A percentile compares a stretch with the other conserved stretches of the same genome.
Conservation (phyloP, 1,139 yeast species). For the Yamadazyma dushanensis region DNA sequence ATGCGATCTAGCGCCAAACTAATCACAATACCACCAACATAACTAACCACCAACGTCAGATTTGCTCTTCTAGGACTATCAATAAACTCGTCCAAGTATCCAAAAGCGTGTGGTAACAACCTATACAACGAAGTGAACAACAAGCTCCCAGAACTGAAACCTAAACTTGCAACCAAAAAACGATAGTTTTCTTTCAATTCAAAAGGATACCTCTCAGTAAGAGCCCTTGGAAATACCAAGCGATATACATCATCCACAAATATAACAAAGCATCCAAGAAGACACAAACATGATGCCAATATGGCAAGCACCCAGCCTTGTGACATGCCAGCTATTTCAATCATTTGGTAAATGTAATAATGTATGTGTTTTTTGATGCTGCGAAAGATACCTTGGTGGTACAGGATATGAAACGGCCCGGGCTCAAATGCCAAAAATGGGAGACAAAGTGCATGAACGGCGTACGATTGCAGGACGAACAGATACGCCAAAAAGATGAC, state of each 20-base stretch:
- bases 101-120: constrained; percentile 68
- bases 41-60: constrained; percentile 48
- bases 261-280: constrained; percentile 58
- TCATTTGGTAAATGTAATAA: background rate
- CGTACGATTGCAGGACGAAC: no score
- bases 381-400: constrained; percentile 6
- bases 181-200: constrained; percentile 57
- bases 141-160: constrained; percentile 77
- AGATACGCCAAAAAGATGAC: no score
- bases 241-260: constrained; percentile 50
- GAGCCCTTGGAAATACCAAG: constrained; percentile 36
- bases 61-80: constrained; percentile 1
- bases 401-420: no score
- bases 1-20: constrained; percentile 62
- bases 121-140: constrained; percentile 74
- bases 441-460: no score
- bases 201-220: constrained; percentile 48
- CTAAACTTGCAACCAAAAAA: constrained; percentile 64
- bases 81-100: constrained; percentile 22
- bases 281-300: constrained; percentile 57
- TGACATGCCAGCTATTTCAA: constrained; percentile 1
- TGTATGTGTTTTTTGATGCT: background rate
- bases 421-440: no score
- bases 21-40: constrained; percentile 56
- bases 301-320: constrained; percentile 60